phyloP scores from a whole-genome alignment of 495 filamentous ascomycete genomes.

The Oidiodendron maius region DNA sequence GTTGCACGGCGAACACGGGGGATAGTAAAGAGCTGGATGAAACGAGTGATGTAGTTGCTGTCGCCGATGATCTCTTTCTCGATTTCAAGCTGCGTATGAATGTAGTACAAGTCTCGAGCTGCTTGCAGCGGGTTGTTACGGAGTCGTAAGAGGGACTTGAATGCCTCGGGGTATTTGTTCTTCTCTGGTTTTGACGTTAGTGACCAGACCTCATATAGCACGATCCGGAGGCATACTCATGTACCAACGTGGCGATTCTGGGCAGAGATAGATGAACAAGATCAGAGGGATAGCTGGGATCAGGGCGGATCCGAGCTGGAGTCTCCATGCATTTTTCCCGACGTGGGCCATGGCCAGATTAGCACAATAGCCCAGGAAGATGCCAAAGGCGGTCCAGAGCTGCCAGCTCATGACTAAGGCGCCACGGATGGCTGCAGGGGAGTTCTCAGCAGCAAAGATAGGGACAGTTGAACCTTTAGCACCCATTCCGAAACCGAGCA shows the following conservation, averaged over 20 bases:
- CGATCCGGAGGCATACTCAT: constrained; percentile 27
- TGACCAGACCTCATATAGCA: not conserved
- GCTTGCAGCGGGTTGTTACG: constrained; percentile 63
- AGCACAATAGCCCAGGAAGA: constrained; percentile 54
- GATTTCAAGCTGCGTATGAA: constrained; percentile 50
- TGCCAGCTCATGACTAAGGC: constrained; percentile 85
- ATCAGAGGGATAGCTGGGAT: constrained; percentile 66
- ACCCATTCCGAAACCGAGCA: constrained; percentile 72
- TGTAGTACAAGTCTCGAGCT: constrained; percentile 71
- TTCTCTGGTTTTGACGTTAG: constrained; percentile 40
- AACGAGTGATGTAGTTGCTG: constrained; percentile 44
- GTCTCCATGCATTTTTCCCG: constrained; percentile 56
- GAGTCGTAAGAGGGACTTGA: constrained; percentile 50
- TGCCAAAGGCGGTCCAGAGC: constrained; percentile 79
- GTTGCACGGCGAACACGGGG: constrained; percentile 55
- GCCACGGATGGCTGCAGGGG: constrained; percentile 67
- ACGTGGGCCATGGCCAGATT: not conserved
- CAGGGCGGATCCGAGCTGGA: constrained; percentile 71
- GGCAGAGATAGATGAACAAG: constrained; percentile 63
- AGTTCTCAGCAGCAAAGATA: constrained; percentile 72
- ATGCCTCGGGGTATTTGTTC: constrained; percentile 54
- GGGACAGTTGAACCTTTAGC: constrained; percentile 55
- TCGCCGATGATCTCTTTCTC: constrained; percentile 38
- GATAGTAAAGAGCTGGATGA: constrained; percentile 53
- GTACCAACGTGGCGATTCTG: constrained; percentile 60